Base-by-base conservation (phyloP, 768 basidiomycete species). In the Naganishia onofrii region DNA sequence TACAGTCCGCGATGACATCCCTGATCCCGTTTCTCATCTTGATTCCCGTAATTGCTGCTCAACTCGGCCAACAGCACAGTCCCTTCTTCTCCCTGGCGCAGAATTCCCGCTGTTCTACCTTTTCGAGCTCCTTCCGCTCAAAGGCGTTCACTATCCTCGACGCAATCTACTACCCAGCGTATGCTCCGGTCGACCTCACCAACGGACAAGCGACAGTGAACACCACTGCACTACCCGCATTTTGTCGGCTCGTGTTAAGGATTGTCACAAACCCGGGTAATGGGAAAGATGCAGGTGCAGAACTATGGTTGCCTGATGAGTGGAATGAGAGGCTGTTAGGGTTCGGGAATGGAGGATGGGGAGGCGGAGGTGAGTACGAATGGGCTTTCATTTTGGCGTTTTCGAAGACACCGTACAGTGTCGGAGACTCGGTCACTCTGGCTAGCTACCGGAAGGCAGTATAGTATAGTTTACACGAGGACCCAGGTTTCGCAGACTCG, bases 321-420 rank as follows among this genome's bases (percentile, higher is more conserved):
- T 58, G 57, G 57, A 58, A 58, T 28, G 21, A 36, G 9, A 34
- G 57, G 34, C 8, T 58, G 34, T 38, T 58, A 9, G 57, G 57
- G 57, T 58, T 58, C 19, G 57, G 57, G 19, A 58, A 58, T 28
- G 57, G 57, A 8, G 57, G 34, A 10, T 58, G 57, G 57, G 57
- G 57, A 3, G 57, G 57, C 21, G 57, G 57, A 58, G 57, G 57
- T 58, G 34, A 58, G 57, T 38, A 2, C 52, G 23, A 23, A 12
- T 36, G 23, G 34, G 3, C 8, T n/a, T 38, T 7, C 34, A 36
- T 17, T 32, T 58, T 32, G 2, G 55, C 1, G 13, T 28, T 56
- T 28, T 32, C 36, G 42, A 36, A 36, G 4, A 12, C 34, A 12
- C 34, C 12, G 34, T 36, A 5, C 34, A 36, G 34, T 12, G 34